Evolutionary conservation across 805 yeast species (phyloP).

Genomic region (Maudiozyma barnettii): DNA sequence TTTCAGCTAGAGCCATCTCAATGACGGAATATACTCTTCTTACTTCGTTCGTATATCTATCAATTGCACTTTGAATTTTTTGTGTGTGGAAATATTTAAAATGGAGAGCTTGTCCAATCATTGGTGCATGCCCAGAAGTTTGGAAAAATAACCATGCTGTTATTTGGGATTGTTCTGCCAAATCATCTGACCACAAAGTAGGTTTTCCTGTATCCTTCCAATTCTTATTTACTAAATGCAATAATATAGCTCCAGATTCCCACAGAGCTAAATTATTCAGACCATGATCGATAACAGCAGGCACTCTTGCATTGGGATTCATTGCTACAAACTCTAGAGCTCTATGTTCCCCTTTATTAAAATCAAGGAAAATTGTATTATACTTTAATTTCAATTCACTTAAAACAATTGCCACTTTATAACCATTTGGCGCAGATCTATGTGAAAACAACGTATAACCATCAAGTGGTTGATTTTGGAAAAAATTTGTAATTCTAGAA

Average conservation of each 20-base stretch:
- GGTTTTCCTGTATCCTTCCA: constrained; percentile 56
- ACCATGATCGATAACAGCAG: constrained; percentile 84
- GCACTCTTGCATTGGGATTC: constrained; percentile 93
- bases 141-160: constrained; percentile 89
- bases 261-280: constrained; percentile 74
- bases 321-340: constrained; percentile 90
- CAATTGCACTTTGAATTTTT: constrained; percentile 80
- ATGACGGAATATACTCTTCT: constrained; percentile 87
- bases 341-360: constrained; percentile 80
- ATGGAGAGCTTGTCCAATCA: constrained; percentile 95
- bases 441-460: constrained; percentile 77
- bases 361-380: constrained; percentile 76
- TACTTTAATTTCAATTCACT: constrained; percentile 73
- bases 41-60: constrained; percentile 84
- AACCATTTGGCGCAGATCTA: constrained; percentile 93
- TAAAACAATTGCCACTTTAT: constrained; percentile 84
- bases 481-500: constrained; percentile 59
- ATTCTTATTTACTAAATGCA: constrained; percentile 67
- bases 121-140: constrained; percentile 94
- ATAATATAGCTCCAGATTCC: constrained; percentile 90
- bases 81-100: constrained; percentile 84
- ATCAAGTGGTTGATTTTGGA: constrained; percentile 64
- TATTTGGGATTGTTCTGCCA: constrained; percentile 74
- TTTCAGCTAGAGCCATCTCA: constrained; percentile 90
- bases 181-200: constrained; percentile 64